Evolutionary conservation across 108 stramenopile genomes (phyloP).

Genomic region (Heterococcus sp.): DNA sequence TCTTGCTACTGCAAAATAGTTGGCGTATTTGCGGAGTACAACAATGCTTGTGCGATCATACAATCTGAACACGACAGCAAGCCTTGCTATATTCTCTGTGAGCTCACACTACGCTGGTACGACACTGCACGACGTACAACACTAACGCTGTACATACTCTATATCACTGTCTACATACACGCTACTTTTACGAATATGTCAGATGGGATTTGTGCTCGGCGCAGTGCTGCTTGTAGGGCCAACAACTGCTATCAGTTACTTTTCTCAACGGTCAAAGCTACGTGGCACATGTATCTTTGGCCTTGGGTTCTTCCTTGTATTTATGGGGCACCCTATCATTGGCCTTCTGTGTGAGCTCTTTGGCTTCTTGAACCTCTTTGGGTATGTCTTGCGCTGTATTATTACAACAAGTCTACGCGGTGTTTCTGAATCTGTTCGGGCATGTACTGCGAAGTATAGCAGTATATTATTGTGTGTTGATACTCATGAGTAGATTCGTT

Average conservation of each 20-base stretch:
- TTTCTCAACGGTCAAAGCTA: slow-evolving; percentile 77
- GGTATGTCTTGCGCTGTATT: not conserved
- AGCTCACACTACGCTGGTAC: not conserved
- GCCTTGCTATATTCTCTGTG: not conserved
- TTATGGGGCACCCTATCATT: slow-evolving; percentile 77
- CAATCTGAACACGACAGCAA: not conserved
- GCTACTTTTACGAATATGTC: not conserved
- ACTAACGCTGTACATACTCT: not conserved
- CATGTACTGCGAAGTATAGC: no score
- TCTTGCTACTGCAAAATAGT: not conserved
- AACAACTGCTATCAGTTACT: slow-evolving; percentile 74
- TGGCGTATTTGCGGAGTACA: not conserved
- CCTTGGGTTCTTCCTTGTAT: slow-evolving; percentile 62
- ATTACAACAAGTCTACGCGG: no score
- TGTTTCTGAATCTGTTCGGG: no score
- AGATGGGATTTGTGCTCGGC: slow-evolving; percentile 55
- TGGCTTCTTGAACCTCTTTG: slow-evolving; percentile 87
- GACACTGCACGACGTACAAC: not conserved
- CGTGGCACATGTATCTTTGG: slow-evolving; percentile 75
- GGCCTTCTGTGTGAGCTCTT: slow-evolving; percentile 83
- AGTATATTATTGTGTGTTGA: not conserved
- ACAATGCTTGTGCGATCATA: not conserved
- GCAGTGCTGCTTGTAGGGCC: slow-evolving; percentile 83
- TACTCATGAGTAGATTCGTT: not conserved
- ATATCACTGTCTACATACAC: not conserved